These are phyloP conservation scores for Elymus sibiricus DNA, from an alignment of 176 grass and related monocot genomes.

Conservation along the genomic window DNA sequence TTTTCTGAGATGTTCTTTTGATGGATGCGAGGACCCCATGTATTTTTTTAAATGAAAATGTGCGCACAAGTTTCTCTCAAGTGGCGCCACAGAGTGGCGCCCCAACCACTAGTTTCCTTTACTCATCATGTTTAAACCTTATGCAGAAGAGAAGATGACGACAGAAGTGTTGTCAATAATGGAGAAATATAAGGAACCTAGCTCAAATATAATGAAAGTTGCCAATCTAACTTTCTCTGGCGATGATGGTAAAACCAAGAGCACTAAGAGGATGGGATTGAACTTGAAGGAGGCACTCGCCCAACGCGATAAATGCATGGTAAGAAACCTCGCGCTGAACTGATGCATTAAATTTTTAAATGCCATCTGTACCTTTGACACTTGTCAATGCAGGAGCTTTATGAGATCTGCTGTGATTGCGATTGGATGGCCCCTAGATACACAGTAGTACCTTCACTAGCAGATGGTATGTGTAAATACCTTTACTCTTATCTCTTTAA, in stretches of 20 bases:
- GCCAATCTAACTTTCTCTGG: conserved; percentile 7
- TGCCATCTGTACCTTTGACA: neutral
- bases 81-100: too few relatives aligned
- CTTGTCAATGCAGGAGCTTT: conserved; percentile 40
- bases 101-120: neutral
- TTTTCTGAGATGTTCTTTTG: too few relatives aligned
- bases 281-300: conserved; percentile 18
- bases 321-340: conserved; percentile 3
- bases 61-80: too few relatives aligned
- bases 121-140: conserved; percentile 3
- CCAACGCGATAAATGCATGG: conserved; percentile 38
- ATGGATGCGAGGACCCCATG: too few relatives aligned
- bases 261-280: conserved; percentile 39
- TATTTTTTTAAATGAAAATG: too few relatives aligned
- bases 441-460: conserved; percentile 31
- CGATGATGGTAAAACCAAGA: conserved; percentile 17
- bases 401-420: conserved; percentile 32
- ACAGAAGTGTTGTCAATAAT: conserved; percentile 23
- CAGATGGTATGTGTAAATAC: conserved; percentile 25
- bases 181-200: conserved; percentile 19
- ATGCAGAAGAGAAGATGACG: conserved; percentile 35
- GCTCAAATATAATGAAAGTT: conserved; percentile 11
- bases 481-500: neutral
- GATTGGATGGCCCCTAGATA: conserved; percentile 58
- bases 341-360: neutral